Conservation (phyloP, 2,329 filamentous ascomycete species). For the Lecanosticta acicola region DNA sequence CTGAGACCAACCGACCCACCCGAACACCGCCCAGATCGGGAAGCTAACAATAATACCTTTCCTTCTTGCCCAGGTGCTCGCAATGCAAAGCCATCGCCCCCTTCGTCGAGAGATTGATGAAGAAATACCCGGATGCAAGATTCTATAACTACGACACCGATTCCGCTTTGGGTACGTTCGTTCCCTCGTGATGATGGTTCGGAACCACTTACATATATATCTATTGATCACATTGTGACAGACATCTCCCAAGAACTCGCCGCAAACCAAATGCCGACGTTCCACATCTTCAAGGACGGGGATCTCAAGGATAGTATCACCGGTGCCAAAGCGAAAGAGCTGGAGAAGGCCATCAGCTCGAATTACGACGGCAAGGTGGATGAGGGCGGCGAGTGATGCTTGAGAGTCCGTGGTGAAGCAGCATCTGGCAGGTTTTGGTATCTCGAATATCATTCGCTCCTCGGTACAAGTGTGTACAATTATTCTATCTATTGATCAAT, state of each 20-base stretch:
- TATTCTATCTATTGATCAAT: no score
- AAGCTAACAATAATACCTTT: no score
- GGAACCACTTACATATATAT: neutral
- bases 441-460: no score
- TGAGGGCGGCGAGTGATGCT: conserved; percentile 6
- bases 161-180: conserved; percentile 13
- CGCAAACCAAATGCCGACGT: conserved; percentile 30
- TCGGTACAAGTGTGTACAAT: no score
- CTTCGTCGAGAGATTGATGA: conserved; percentile 28
- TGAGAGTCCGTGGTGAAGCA: no score
- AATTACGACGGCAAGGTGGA: conserved; percentile 28
- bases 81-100: conserved; percentile 32
- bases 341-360: conserved; percentile 26
- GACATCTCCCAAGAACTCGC: conserved; percentile 32
- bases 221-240: neutral
- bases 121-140: conserved; percentile 29
- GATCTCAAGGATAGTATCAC: conserved; percentile 27
- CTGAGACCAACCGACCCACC: no score
- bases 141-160: conserved; percentile 32
- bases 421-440: no score
- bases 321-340: conserved; percentile 26
- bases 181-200: neutral
- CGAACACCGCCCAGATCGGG: no score
- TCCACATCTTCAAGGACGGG: conserved; percentile 32
- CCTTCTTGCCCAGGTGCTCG: no score